phyloP scores from a whole-genome alignment of 352 stramenopile genomes.

The Globisporangium apiculatum region DNA sequence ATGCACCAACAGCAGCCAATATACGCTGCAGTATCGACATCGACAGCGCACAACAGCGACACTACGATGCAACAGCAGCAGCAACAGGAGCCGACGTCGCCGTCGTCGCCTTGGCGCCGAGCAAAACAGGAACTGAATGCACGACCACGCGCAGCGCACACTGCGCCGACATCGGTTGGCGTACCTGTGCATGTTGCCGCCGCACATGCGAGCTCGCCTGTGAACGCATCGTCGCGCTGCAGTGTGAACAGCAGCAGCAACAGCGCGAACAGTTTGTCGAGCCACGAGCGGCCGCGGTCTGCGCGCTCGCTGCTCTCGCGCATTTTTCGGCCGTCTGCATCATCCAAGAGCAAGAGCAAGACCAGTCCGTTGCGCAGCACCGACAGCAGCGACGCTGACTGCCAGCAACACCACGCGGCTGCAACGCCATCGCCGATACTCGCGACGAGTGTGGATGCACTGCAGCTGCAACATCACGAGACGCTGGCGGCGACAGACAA shows the following conservation, averaged over 20 bases:
- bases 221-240: not conserved
- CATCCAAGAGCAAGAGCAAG: constrained; percentile 5
- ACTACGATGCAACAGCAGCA: not conserved
- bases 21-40: no score
- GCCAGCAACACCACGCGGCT: not conserved
- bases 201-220: not conserved
- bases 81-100: no score
- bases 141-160: constrained; percentile 4
- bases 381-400: not conserved
- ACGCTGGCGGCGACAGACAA: not conserved
- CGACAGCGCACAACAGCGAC: not conserved
- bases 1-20: not conserved
- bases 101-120: not conserved
- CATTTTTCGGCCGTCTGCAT: constrained; percentile 14
- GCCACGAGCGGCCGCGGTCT: not conserved
- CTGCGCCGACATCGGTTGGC: constrained; percentile 5
- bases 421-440: constrained; percentile 5
- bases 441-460: not conserved
- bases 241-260: constrained; percentile 5
- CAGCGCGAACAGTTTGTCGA: constrained; percentile 1
- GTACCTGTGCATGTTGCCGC: not conserved
- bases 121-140: constrained; percentile 7
- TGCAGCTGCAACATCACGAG: constrained; percentile 4
- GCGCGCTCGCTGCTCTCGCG: constrained; percentile 18
- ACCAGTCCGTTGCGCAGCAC: not conserved